Evolutionary conservation across 2,329 filamentous ascomycete genomes (phyloP).

Genomic region (Nemania diffusa): DNA sequence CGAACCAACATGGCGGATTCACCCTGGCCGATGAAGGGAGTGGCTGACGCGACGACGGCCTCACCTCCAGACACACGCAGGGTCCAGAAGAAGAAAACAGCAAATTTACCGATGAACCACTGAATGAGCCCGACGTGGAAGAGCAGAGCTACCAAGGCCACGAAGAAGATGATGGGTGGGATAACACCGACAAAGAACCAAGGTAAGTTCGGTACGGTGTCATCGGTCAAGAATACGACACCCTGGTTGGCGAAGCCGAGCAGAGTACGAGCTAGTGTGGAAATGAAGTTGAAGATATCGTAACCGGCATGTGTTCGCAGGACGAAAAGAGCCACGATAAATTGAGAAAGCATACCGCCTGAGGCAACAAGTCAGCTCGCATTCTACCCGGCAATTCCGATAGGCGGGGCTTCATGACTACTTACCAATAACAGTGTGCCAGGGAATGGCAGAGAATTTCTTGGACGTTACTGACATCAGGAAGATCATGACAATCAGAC

Average conservation of each 20-base stretch:
- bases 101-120: conserved; percentile 90
- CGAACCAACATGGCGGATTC: conserved; percentile 93
- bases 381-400: background rate
- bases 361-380: conserved; percentile 16
- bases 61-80: conserved; percentile 90
- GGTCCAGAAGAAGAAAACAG: conserved; percentile 90
- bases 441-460: conserved; percentile 71
- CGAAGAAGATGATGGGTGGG: conserved; percentile 97
- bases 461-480: conserved; percentile 76
- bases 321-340: conserved; percentile 88
- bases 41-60: conserved; percentile 92
- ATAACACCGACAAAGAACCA: conserved; percentile 84
- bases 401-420: conserved; percentile 3
- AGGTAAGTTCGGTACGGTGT: conserved; percentile 52
- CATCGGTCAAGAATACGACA: conserved; percentile 74
- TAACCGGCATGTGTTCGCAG: conserved; percentile 82
- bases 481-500: conserved; percentile 76
- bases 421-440: conserved; percentile 79
- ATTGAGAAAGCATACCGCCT: conserved; percentile 86
- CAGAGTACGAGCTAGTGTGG: conserved; percentile 75
- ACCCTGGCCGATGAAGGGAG: conserved; percentile 93
- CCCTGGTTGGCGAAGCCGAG: conserved; percentile 81
- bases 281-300: conserved; percentile 93
- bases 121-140: conserved; percentile 85
- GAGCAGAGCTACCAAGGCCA: conserved; percentile 86